Evolutionary conservation across 108 stramenopile species (phyloP).

Genomic region (Nannochloropsis salina): DNA sequence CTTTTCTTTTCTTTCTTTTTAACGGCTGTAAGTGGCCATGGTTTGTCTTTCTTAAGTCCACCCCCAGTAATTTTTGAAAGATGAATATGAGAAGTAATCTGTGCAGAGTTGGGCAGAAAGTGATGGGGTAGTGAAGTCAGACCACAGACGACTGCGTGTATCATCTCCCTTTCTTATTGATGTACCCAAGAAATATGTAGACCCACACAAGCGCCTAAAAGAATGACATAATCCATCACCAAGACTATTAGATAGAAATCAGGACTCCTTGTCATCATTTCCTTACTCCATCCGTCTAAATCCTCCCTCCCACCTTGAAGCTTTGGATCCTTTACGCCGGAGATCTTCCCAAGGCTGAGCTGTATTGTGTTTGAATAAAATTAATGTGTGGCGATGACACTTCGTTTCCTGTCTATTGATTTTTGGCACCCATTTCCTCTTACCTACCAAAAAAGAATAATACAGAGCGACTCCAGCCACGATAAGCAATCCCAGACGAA

Average conservation of each 20-base stretch:
- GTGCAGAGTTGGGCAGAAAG: neutral
- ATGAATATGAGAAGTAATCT: neutral
- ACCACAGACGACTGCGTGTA: too few species aligned
- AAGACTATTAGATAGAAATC: too few species aligned
- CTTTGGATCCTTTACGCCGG: constrained; percentile 7
- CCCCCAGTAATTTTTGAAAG: neutral
- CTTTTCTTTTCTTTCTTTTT: too few species aligned
- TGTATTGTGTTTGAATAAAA: constrained; percentile 2
- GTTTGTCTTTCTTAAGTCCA: neutral
- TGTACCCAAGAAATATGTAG: too few species aligned
- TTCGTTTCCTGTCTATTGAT: neutral
- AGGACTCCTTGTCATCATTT: neutral
- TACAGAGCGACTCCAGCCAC: neutral
- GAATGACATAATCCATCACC: too few species aligned
- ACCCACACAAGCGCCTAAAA: too few species aligned
- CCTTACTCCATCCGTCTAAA: neutral
- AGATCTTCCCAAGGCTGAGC: neutral
- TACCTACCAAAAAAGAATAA: neutral
- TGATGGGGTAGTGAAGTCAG: neutral
- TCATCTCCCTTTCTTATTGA: too few species aligned
- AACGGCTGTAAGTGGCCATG: too few species aligned
- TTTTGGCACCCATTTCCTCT: neutral
- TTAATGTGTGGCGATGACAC: neutral
- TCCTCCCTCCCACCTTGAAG: neutral
- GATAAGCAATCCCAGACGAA: neutral